Evolutionary conservation across 1,284 basidiomycete genomes (phyloP), one percentile per base, ranked within the genome.

Genomic region (Sphagnurus paluster): DNA sequence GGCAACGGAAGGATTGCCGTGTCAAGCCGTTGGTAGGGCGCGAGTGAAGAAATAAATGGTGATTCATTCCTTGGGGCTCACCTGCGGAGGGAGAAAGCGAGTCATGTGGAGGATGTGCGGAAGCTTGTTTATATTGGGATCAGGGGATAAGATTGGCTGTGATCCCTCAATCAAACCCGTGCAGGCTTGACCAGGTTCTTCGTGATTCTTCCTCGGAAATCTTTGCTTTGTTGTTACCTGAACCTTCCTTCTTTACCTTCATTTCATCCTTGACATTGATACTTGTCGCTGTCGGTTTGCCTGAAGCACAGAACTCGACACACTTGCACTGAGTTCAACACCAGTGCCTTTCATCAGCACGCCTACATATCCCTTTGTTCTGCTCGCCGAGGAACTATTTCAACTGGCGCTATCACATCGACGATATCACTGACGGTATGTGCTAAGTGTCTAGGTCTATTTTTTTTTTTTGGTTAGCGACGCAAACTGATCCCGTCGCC

Each of bases 81-180:
- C n/a, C n/a, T n/a, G 34, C 24, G 23, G 35, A 9, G n/a, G 34
- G 45, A 40, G 32, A 43, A 46, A 46, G 39, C 53, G 53, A 44
- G 30, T 49, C 49, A 49, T 52, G 47, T 30, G 39, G 39, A 44
- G 38, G 39, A 16, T 46, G 35, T 42, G 42, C 42, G 46, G 47
- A n/a, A n/a, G n/a, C 16, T 52, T 42, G 50, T 45, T 51, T 46
- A 46, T 35, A 36, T 45, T 39, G 39, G 36, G 19, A 23, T 16
- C 39, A 26, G 40, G 10, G 42, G 50, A 36, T 46, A 8, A 44
- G 50, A 55, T 48, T 46, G 43, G 14, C 36, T 43, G 37, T 46
- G 47, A 54, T n/a, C n/a, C n/a, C n/a, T n/a, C n/a, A n/a, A n/a
- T 55, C 45, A 55, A 55, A 53, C 48, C 53, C 53, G 53, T 55